phyloP scores from a whole-genome alignment of 2,329 filamentous ascomycete species.

The Lachnellula occidentalis region DNA sequence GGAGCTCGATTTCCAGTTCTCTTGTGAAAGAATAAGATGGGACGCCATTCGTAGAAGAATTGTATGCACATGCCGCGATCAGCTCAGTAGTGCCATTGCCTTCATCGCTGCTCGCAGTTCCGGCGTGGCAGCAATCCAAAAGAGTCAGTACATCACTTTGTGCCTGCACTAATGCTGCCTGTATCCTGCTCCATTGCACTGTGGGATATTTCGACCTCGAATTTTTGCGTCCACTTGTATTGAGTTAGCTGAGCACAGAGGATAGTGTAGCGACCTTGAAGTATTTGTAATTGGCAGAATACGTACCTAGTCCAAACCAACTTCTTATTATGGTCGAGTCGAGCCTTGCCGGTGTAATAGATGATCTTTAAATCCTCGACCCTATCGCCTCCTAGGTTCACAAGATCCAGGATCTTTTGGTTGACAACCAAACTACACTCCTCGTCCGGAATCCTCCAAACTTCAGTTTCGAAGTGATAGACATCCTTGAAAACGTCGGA shows the following conservation, averaged over 20 bases:
- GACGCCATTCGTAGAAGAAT: not conserved
- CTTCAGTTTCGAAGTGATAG: constrained; percentile 19
- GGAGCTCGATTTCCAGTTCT: constrained; percentile 15
- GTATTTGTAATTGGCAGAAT: not conserved
- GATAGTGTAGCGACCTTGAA: not conserved
- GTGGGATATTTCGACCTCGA: constrained; percentile 5
- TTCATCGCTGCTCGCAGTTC: not conserved
- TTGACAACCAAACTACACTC: constrained; percentile 7
- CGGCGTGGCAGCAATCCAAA: constrained; percentile 16
- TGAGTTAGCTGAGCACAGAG: not conserved
- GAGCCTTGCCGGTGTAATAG: constrained; percentile 19
- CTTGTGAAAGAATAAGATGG: constrained; percentile 11
- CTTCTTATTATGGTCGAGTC: constrained; percentile 5
- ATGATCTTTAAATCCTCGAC: constrained; percentile 22
- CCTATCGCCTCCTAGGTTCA: constrained; percentile 11
- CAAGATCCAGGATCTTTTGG: constrained; percentile 15
- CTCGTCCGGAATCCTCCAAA: constrained; percentile 18
- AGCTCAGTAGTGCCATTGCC: constrained; percentile 18
- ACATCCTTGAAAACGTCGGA: constrained; percentile 16
- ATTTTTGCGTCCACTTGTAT: constrained; percentile 2
- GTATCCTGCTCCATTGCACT: constrained; percentile 16
- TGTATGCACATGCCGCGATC: constrained; percentile 16
- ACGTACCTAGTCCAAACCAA: constrained; percentile 19
- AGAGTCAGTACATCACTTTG: constrained; percentile 17
- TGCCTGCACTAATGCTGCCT: constrained; percentile 14